Base-by-base conservation (phyloP, 2,329 filamentous ascomycete species). In the Penicillium sclerotigenum region DNA sequence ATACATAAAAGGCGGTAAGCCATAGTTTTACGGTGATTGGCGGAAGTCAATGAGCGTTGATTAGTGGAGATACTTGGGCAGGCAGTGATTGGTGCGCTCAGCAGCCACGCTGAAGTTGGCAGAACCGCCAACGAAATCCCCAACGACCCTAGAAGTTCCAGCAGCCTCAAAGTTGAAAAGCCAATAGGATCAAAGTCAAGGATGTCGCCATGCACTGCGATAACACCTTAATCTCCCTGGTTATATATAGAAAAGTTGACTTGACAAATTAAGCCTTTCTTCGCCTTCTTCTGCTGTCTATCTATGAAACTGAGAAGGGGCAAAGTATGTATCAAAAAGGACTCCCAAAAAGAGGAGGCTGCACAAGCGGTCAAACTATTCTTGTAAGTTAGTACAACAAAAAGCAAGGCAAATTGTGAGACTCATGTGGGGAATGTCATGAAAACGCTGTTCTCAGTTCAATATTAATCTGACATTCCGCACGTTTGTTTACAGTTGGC, bases 1-100 rank as follows among this genome's bases (percentile, higher is more conserved):
- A 54, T 63, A 59, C 55, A 60, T 4, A 38, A 24, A 59, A 62
- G 65, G 70, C 70, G 70, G 70, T 72, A 36, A 60, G 48, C 0
- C 9, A 4, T 7, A 16, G 13, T 1, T 1, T 26, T 1, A n/a
- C 2, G 49, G 1, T 62, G 10, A 69, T 71, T 73, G 68, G 69
- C 4, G 26, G 2, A 31, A 11, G 9, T 16, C 20, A 16, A 5
- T 43, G 20, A 20, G 11, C 11, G 16, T n/a, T 43, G 34, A 49
- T 40, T 40, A 16, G 47, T n/a, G 47, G 18, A 29, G 29, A 33
- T 24, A n/a, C n/a, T n/a, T n/a, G n/a, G n/a, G n/a, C n/a, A 20
- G 36, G 28, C 37, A 18, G 48, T 41, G 11, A 13, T 50, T 42
- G 11, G 18, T 20, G 28, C 37, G 20, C n/a, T n/a, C n/a, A n/a